phyloP scores from a whole-genome alignment of 1,139 yeast genomes.

The Suhomyces yuchorum region DNA sequence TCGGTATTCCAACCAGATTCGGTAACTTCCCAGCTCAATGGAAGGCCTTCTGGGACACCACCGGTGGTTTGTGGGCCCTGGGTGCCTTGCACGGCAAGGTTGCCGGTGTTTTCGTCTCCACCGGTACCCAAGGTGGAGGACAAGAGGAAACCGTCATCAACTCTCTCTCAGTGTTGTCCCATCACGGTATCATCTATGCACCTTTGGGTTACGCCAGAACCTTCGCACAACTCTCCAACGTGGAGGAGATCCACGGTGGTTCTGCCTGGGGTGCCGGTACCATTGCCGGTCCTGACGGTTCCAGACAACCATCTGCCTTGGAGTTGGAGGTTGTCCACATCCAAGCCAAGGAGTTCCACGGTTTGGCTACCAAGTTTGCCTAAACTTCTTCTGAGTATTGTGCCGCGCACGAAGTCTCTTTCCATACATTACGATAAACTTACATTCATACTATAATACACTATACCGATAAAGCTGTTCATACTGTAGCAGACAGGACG shows the following conservation, averaged over 20 bases:
- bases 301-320: conserved; percentile 36
- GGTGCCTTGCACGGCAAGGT: conserved; percentile 41
- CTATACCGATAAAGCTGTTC: too few species aligned
- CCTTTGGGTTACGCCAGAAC: conserved; percentile 41
- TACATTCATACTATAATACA: too few species aligned
- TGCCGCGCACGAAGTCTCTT: neutral
- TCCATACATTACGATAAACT: too few species aligned
- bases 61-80: conserved; percentile 42
- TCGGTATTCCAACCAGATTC: conserved; percentile 44
- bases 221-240: conserved; percentile 29
- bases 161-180: conserved; percentile 35
- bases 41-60: conserved; percentile 42
- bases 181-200: conserved; percentile 41
- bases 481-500: too few species aligned
- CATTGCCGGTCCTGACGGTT: conserved; percentile 40
- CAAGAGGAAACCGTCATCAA: conserved; percentile 41
- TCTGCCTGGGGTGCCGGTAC: conserved; percentile 49
- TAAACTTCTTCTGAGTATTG: neutral
- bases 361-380: neutral
- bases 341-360: conserved; percentile 30
- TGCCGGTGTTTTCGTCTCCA: conserved; percentile 40
- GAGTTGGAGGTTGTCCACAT: conserved; percentile 36
- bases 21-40: conserved; percentile 44
- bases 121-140: conserved; percentile 44
- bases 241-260: conserved; percentile 41